phyloP scores from a whole-genome alignment of 2,329 filamentous ascomycete species.

The Aspergillus ibericus region DNA sequence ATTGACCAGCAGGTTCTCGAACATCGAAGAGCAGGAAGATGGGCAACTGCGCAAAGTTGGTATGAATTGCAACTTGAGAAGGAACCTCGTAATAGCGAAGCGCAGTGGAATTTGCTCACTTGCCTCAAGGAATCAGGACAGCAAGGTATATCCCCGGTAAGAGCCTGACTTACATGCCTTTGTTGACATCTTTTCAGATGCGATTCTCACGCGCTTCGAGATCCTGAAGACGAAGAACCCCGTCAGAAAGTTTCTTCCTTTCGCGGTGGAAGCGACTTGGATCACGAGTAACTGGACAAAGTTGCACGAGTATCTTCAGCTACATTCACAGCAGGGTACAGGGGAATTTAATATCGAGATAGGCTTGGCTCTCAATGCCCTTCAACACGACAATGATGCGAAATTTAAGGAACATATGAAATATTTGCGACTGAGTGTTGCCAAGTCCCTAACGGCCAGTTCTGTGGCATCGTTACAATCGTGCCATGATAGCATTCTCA shows the following conservation, averaged over 20 bases:
- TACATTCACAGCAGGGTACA: slow-evolving; percentile 36
- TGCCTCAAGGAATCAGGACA: slow-evolving; percentile 96
- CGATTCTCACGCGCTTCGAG: slow-evolving; percentile 82
- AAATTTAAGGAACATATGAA: slow-evolving; percentile 61
- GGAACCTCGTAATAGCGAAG: slow-evolving; percentile 71
- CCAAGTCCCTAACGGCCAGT: slow-evolving; percentile 71
- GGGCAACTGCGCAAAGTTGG: slow-evolving; percentile 95
- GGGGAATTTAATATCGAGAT: slow-evolving; percentile 82
- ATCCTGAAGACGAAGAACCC: slow-evolving; percentile 60
- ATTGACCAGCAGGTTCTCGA: slow-evolving; percentile 91
- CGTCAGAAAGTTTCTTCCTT: slow-evolving; percentile 69
- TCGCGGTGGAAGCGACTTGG: slow-evolving; percentile 90
- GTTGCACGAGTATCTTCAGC: slow-evolving; percentile 64
- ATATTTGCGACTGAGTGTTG: slow-evolving; percentile 67
- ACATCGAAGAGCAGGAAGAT: slow-evolving; percentile 87
- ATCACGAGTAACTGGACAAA: slow-evolving; percentile 78
- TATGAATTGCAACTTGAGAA: slow-evolving; percentile 88
- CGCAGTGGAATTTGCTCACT: slow-evolving; percentile 78
- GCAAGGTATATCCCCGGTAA: slow-evolving; percentile 61
- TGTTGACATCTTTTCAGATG: slow-evolving; percentile 55
- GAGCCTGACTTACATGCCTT: neutral
- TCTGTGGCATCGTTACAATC: slow-evolving; percentile 78
- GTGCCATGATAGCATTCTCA: slow-evolving; percentile 80
- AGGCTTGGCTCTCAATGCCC: slow-evolving; percentile 64
- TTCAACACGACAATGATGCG: slow-evolving; percentile 54